phyloP scores from a whole-genome alignment of 2,329 filamentous ascomycete genomes.

The Colletotrichum phormii region DNA sequence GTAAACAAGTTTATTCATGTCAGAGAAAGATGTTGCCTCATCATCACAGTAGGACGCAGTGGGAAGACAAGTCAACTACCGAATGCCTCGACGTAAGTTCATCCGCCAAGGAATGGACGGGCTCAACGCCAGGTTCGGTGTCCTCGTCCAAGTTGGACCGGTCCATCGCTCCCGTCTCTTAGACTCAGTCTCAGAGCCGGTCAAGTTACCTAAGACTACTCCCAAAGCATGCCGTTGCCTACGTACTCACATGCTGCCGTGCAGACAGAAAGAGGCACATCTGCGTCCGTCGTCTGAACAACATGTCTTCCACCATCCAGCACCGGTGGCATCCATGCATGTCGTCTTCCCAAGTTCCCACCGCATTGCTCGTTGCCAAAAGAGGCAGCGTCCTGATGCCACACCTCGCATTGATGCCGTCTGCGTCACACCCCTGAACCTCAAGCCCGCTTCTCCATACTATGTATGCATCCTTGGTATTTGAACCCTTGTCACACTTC shows the following conservation, averaged over 20 bases:
- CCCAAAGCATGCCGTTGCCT: not conserved
- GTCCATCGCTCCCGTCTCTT: not conserved
- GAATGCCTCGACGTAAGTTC: not conserved
- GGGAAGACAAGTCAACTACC: not conserved
- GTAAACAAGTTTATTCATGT: not conserved
- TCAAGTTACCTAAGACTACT: not conserved
- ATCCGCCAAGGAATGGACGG: not conserved
- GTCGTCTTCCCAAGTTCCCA: not conserved
- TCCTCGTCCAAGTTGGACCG: not conserved
- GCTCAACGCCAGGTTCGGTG: not conserved
- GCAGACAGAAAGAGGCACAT: not conserved
- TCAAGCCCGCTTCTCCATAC: constrained; percentile 22
- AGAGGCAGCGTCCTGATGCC: constrained; percentile 17
- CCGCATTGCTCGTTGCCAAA: constrained; percentile 13
- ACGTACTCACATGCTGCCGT: not conserved
- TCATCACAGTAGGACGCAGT: not conserved
- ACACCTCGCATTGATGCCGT: constrained; percentile 32
- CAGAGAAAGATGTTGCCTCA: not conserved
- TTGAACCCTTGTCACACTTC: not conserved
- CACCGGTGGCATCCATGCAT: not conserved
- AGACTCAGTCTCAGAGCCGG: not conserved
- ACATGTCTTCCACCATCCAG: constrained; percentile 3
- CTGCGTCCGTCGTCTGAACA: constrained; percentile 29
- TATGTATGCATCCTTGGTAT: not conserved
- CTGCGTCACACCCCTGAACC: constrained; percentile 27